Conservation (phyloP, 2,329 filamentous ascomycete species). For the Sarocladiaceae sp. region DNA sequence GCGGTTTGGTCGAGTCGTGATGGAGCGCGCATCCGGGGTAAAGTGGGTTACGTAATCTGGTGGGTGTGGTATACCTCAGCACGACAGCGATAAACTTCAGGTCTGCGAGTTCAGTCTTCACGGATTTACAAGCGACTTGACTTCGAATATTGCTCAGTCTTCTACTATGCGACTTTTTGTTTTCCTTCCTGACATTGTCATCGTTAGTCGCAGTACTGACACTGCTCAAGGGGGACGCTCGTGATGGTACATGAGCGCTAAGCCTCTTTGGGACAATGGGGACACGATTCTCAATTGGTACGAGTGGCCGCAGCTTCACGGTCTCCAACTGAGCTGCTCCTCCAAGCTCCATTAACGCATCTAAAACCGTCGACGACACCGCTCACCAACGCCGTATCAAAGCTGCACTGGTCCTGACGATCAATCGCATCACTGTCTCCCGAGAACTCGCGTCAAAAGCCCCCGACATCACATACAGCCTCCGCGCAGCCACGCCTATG, state of each 20-base stretch:
- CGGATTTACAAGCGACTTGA: background rate
- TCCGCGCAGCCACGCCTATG: constrained; percentile 43
- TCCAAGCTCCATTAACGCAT: background rate
- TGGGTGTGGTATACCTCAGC: no score
- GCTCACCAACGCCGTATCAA: no score
- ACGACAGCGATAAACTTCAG: background rate
- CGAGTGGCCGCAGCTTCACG: constrained; percentile 3
- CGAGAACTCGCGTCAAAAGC: no score
- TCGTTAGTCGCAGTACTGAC: no score
- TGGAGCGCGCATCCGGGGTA: background rate
- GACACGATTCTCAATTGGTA: constrained; percentile 8
- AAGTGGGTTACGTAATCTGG: background rate
- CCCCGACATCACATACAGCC: background rate
- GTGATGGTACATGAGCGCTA: background rate
- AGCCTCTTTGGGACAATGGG: constrained; percentile 3
- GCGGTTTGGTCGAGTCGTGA: background rate
- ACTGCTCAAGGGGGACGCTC: no score
- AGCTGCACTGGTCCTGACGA: background rate
- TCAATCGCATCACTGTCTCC: no score
- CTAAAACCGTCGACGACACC: no score
- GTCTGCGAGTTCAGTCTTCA: background rate
- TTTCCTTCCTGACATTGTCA: no score
- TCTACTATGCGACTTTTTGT: no score
- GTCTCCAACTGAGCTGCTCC: background rate
- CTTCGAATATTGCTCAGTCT: background rate